A percentile compares a stretch with the other conserved stretches of the same genome.
These are phyloP conservation scores for Agaricus sinodeliciosus DNA, from an alignment of 768 basidiomycete species.

Conservation along the genomic window DNA sequence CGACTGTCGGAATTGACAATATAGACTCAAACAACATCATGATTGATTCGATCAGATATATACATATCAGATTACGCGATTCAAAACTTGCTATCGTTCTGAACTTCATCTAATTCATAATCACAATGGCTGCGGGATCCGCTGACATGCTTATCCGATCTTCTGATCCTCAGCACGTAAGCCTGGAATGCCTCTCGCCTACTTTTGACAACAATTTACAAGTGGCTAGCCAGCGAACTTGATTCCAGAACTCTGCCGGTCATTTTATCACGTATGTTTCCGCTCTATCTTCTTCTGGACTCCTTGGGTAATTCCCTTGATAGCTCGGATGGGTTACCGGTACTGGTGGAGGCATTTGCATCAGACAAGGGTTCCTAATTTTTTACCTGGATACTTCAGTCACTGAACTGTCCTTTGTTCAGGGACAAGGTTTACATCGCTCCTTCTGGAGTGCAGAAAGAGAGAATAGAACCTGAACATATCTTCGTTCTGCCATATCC, in stretches of 20 bases:
- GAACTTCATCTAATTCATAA: not conserved
- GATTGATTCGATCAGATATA: no score
- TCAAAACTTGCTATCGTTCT: not conserved
- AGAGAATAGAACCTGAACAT: slow-evolving; percentile 74
- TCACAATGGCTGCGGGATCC: slow-evolving; percentile 19
- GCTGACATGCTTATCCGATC: slow-evolving; percentile 52
- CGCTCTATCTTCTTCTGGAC: not conserved
- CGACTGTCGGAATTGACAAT: no score
- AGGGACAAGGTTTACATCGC: slow-evolving; percentile 82
- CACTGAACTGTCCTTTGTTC: not conserved
- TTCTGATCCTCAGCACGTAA: slow-evolving; percentile 55
- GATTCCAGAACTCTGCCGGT: slow-evolving; percentile 78
- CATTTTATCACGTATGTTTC: slow-evolving; percentile 57
- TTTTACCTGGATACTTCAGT: not conserved
- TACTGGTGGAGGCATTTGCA: slow-evolving; percentile 78
- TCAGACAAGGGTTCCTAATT: slow-evolving; percentile 51
- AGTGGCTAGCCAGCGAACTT: slow-evolving; percentile 75
- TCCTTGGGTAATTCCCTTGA: slow-evolving; percentile 2
- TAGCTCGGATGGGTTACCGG: slow-evolving; percentile 89
- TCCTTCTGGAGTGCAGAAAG: slow-evolving; percentile 88
- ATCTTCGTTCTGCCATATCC: slow-evolving; percentile 86
- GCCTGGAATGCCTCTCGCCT: slow-evolving; percentile 13
- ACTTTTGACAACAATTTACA: slow-evolving; percentile 5
- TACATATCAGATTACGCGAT: no score
- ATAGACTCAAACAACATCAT: no score